Evolutionary conservation across 1,139 yeast genomes (phyloP).

Genomic region (Lodderomyces orthopsilosis): DNA sequence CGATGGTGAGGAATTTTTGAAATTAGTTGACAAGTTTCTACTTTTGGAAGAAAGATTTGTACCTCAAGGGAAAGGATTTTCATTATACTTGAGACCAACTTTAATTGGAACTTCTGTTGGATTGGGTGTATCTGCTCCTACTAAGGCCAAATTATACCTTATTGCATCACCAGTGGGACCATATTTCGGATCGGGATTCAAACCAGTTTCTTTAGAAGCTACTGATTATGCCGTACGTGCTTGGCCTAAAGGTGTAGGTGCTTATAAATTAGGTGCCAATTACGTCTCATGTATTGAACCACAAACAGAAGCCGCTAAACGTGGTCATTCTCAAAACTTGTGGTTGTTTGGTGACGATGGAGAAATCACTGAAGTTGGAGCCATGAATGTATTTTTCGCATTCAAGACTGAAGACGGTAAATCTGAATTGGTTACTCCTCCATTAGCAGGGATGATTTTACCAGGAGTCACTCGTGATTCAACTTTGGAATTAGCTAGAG

Average conservation of each 20-base stretch:
- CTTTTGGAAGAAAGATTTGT: slow-evolving; percentile 71
- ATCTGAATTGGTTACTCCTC: slow-evolving; percentile 93
- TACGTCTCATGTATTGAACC: slow-evolving; percentile 95
- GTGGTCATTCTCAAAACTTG: slow-evolving; percentile 92
- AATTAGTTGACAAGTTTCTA: slow-evolving; percentile 72
- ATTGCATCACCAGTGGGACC: slow-evolving; percentile 97
- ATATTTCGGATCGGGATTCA: slow-evolving; percentile 84
- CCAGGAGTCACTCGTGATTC: slow-evolving; percentile 98
- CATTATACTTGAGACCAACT: slow-evolving; percentile 91
- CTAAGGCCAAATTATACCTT: slow-evolving; percentile 74
- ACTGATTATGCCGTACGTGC: slow-evolving; percentile 95
- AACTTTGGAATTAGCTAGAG: slow-evolving; percentile 70
- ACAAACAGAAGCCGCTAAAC: slow-evolving; percentile 78
- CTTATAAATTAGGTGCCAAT: slow-evolving; percentile 94
- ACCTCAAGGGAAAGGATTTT: slow-evolving; percentile 83
- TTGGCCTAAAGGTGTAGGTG: slow-evolving; percentile 99
- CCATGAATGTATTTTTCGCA: slow-evolving; percentile 92
- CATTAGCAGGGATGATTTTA: slow-evolving; percentile 92
- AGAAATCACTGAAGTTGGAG: slow-evolving; percentile 91
- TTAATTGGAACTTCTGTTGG: slow-evolving; percentile 87
- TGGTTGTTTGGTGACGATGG: slow-evolving; percentile 96
- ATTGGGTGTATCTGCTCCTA: slow-evolving; percentile 81
- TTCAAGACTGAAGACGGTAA: slow-evolving; percentile 72
- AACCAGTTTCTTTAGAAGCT: slow-evolving; percentile 90
- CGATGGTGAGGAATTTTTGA: slow-evolving; percentile 71